Evolutionary conservation across 345 rosid genomes (phyloP).

Genomic region (Cardiospermum halicacabum): DNA sequence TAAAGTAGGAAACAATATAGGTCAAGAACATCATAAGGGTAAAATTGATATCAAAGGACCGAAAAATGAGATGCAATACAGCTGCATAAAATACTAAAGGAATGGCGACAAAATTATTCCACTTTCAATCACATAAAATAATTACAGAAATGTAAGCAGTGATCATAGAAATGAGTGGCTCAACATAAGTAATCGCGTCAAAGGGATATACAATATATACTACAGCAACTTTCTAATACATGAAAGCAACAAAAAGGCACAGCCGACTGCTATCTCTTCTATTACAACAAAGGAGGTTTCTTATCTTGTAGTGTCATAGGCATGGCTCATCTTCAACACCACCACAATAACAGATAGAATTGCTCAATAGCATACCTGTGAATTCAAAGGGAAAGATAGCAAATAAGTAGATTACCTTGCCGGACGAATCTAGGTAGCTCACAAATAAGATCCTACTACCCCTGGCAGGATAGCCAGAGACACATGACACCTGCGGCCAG

Average conservation of each 20-base stretch:
- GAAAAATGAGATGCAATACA: background rate
- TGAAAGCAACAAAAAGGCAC: background rate
- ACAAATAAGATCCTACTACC: conserved; percentile 64
- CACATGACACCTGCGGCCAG: conserved; percentile 78
- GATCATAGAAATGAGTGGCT: background rate
- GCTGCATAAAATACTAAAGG: background rate
- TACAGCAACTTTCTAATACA: background rate
- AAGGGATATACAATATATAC: no score
- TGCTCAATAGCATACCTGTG: background rate
- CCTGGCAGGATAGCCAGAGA: conserved; percentile 66
- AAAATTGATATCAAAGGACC: background rate
- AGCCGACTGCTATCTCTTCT: background rate
- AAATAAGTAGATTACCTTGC: conserved; percentile 34
- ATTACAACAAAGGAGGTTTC: background rate
- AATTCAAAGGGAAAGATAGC: background rate
- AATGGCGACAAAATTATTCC: background rate
- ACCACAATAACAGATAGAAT: background rate
- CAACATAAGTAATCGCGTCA: background rate
- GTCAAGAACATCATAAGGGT: conserved; percentile 13
- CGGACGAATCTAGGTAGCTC: conserved; percentile 53
- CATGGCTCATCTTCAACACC: no score
- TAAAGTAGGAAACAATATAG: background rate
- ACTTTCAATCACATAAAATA: background rate
- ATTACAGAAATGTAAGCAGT: conserved; percentile 1
- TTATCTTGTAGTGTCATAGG: background rate